Conservation (phyloP, 192 early-diverging fungal genomes). For the Backusella parvicylindrica region DNA sequence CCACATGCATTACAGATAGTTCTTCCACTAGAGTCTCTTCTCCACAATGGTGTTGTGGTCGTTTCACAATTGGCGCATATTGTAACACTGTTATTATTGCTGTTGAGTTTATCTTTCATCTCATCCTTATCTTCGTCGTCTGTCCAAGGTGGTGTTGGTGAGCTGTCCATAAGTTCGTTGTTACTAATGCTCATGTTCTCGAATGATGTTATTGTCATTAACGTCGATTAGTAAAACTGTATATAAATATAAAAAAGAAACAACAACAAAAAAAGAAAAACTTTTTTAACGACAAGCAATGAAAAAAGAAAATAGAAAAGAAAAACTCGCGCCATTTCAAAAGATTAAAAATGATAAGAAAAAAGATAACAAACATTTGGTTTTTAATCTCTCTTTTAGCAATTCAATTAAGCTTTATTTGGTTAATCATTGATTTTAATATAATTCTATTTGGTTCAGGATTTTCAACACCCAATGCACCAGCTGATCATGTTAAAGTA, state of each 20-base stretch:
- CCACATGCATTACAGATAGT: constrained; percentile 92
- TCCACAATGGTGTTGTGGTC: constrained; percentile 73
- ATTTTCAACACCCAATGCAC: background rate
- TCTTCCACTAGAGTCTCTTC: constrained; percentile 64
- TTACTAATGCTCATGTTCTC: background rate
- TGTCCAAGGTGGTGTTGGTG: background rate
- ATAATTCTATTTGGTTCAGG: background rate
- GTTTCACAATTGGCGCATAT: constrained; percentile 73
- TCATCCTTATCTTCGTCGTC: background rate
- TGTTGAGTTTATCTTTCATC: background rate
- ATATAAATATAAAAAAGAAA: background rate
- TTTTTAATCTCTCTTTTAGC: background rate
- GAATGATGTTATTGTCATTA: background rate
- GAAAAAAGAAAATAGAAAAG: background rate
- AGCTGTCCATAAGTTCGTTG: background rate
- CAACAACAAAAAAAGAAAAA: background rate
- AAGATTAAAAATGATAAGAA: background rate
- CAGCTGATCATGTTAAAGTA: background rate
- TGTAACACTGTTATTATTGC: background rate
- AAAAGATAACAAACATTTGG: background rate
- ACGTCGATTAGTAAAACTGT: background rate
- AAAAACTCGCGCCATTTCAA: background rate
- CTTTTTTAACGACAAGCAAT: background rate
- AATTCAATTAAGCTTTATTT: background rate
- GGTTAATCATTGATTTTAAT: background rate